These are phyloP conservation scores for Melocanna baccifera DNA, from an alignment of 176 grass and related monocot species.

Conservation along the genomic window DNA sequence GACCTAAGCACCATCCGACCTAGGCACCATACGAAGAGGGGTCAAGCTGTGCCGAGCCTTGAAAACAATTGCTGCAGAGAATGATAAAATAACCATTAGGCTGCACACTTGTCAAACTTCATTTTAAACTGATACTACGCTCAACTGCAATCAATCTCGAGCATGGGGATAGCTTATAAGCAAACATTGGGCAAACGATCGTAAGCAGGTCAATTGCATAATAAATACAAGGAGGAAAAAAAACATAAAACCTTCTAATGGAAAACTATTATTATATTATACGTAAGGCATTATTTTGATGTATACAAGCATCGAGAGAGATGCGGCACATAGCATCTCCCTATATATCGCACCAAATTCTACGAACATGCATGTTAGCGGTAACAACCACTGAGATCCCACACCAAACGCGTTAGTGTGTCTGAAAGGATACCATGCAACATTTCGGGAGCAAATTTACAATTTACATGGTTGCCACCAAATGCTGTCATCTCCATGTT, in stretches of 20 bases:
- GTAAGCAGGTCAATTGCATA: not conserved
- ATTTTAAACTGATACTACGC: not conserved
- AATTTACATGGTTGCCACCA: constrained; percentile 29
- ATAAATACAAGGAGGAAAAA: not conserved
- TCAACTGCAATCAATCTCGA: not conserved
- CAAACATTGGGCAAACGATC: not conserved
- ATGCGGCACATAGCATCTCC: not conserved
- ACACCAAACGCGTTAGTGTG: not conserved
- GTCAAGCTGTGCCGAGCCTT: too few relatives aligned
- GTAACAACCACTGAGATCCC: not conserved
- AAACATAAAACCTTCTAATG: not conserved
- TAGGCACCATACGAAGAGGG: too few relatives aligned
- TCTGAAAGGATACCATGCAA: not conserved
- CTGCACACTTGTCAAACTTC: not conserved
- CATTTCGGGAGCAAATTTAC: not conserved
- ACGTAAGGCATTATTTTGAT: not conserved
- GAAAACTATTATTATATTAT: not conserved
- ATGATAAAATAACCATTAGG: not conserved
- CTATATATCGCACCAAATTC: not conserved
- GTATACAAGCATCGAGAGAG: not conserved
- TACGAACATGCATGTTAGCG: constrained; percentile 3
- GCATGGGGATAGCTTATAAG: not conserved
- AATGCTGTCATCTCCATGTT: not conserved
- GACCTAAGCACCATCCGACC: too few relatives aligned
- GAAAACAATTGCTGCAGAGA: not conserved